These are phyloP conservation scores for Magnolia kwangsiensis DNA, from an alignment of 164 flowering plant genomes.

Conservation along the genomic window DNA sequence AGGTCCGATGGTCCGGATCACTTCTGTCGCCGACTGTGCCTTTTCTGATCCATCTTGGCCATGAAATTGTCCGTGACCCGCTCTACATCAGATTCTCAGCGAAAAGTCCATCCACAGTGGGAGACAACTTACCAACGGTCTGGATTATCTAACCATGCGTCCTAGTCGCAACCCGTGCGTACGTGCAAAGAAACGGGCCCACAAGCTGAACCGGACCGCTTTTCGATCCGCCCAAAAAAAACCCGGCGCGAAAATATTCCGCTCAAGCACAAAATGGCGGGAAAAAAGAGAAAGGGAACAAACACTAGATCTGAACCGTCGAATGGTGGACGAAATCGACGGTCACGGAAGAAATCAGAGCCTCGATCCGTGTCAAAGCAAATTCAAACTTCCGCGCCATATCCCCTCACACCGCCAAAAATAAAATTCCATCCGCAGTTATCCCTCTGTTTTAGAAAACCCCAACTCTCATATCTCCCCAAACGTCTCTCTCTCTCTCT, in stretches of 20 bases:
- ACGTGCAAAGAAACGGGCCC: too few relatives aligned
- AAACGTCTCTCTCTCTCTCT: neutral
- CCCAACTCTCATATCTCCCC: neutral
- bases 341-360: neutral
- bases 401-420: conserved; percentile 1
- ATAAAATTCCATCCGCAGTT: neutral
- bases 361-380: conserved; percentile 2
- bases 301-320: neutral
- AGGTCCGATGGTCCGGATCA: too few relatives aligned
- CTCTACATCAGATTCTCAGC: too few relatives aligned
- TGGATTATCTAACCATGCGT: too few relatives aligned
- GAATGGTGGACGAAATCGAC: neutral
- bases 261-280: neutral
- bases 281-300: neutral
- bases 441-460: neutral
- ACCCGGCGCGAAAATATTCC: neutral
- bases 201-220: too few relatives aligned
- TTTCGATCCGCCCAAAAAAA: too few relatives aligned
- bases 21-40: too few relatives aligned
- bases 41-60: too few relatives aligned
- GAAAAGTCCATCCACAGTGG: too few relatives aligned
- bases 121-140: too few relatives aligned
- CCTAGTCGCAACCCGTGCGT: too few relatives aligned
- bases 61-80: too few relatives aligned
- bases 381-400: neutral